Evolutionary conservation across 306 rosid genomes (phyloP), one percentile per base, ranked within the genome.

Genomic region (Macrotyloma uniflorum): DNA sequence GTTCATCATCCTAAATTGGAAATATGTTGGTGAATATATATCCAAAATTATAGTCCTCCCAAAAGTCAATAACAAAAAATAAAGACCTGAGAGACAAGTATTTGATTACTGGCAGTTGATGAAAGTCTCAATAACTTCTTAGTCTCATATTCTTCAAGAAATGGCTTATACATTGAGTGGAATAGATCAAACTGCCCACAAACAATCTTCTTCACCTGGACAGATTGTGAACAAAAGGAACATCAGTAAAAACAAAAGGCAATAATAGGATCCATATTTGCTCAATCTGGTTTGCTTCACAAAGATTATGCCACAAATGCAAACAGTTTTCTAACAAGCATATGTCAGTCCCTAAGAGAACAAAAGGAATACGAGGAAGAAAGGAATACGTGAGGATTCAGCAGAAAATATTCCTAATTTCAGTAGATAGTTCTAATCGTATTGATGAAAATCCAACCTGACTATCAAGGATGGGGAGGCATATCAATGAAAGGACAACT

Each of bases 191-290:
- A 89, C 77, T 95, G 97, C 59, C 97, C 97, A 26, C 77, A 64
- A 36, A 93, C 97, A 72, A 95, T 95, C 88, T 92, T 95, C 83
- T 82, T 87, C 80, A 91, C 97, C 98, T 94, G 85, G 67, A 62
- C 43, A 83, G 38, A 76, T 70, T 30, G 83, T 33, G 70, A 78
- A 85, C 75, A 54, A 51, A 66, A 46, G 78, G 49, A 80, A 61
- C 69, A 62, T 79, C 53, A n/a, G 79, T 62, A 33, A 62, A 74
- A 83, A 35, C 22, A 43, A 1, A 58, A 18, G 13, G n/a, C n/a
- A n/a, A 68, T 42, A 55, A 42, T 42, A 49, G 57, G 46, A 62
- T 50, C 24, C 61, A 40, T 24, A 69, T 65, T 72, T 22, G 42
- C 74, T 50, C 53, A 18, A 72, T 57, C 50, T 22, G 68, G 61